Percentiles rank a stretch among this genome's conserved stretches.
Evolutionary conservation across 345 rosid genomes (phyloP).

Genomic region (Euphorbia lathyris): DNA sequence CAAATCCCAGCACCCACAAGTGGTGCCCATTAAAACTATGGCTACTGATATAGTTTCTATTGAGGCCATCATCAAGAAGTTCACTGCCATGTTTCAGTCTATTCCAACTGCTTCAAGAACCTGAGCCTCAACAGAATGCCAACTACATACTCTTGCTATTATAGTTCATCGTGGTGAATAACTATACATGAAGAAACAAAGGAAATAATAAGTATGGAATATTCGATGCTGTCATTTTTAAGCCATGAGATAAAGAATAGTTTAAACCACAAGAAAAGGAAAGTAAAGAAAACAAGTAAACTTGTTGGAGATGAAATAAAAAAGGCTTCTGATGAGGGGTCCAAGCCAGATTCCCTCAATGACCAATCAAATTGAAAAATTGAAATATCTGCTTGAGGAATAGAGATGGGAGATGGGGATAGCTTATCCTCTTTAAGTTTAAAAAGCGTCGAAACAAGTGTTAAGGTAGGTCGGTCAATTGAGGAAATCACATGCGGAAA

Average conservation of each 20-base stretch:
- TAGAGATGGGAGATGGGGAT: not conserved
- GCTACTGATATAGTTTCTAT: conserved; percentile 43
- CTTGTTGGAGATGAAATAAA: not conserved
- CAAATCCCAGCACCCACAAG: conserved; percentile 41
- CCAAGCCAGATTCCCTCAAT: not conserved
- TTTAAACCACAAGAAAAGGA: no score
- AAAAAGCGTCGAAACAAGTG: not conserved
- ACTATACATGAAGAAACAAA: conserved; percentile 38
- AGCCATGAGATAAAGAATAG: not conserved
- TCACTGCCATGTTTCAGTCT: conserved; percentile 48
- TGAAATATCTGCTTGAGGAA: not conserved
- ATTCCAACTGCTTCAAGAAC: conserved; percentile 51
- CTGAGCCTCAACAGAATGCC: conserved; percentile 76
- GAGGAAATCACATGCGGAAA: not conserved
- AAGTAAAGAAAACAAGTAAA: no score
- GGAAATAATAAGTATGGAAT: not conserved
- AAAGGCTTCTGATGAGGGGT: not conserved
- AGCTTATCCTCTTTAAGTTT: not conserved
- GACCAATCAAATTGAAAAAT: not conserved
- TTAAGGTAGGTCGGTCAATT: no score
- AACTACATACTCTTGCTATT: conserved; percentile 51
- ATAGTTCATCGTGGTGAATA: conserved; percentile 39
- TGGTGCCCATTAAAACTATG: conserved; percentile 35
- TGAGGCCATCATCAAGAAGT: conserved; percentile 44
- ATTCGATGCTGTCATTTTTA: not conserved